Conservation (phyloP, 331 rosid species). For the Acacia concinna region DNA sequence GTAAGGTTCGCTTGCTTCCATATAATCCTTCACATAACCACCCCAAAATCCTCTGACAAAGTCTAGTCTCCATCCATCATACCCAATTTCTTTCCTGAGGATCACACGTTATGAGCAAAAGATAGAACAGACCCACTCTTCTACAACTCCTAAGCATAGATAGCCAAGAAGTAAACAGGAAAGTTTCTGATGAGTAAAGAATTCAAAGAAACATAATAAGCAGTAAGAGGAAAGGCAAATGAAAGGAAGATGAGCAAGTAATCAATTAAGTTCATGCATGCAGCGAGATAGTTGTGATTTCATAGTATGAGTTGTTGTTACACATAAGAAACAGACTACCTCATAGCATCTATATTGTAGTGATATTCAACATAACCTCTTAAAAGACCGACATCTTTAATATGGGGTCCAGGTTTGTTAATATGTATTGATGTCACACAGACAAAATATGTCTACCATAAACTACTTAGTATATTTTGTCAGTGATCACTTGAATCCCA, state of each 20-base stretch:
- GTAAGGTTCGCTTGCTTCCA: slow-evolving; percentile 18
- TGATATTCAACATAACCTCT: not conserved
- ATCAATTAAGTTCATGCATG: not conserved
- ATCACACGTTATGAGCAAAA: slow-evolving; percentile 2
- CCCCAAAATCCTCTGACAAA: slow-evolving; percentile 20
- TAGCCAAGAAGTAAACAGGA: not conserved
- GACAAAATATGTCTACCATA: not conserved
- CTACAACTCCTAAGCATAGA: not conserved
- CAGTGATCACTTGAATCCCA: not conserved
- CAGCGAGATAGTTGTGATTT: not conserved
- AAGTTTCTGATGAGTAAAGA: not conserved
- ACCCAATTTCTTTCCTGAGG: slow-evolving; percentile 16
- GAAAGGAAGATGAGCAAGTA: not conserved
- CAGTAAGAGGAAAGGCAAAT: not conserved
- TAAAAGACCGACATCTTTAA: not conserved
- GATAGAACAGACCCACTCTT: not conserved
- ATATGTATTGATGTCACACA: not conserved
- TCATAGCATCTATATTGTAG: slow-evolving; percentile 4
- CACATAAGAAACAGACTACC: not conserved
- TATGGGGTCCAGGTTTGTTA: not conserved
- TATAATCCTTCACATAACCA: slow-evolving; percentile 10
- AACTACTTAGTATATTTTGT: not conserved
- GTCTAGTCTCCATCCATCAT: slow-evolving; percentile 20
- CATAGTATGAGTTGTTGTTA: not conserved
- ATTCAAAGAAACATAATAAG: not conserved